Percentiles rank a stretch among this genome's conserved stretches.
Conservation (phyloP, 192 early-diverging fungal species). For the Backusella australiensis region DNA sequence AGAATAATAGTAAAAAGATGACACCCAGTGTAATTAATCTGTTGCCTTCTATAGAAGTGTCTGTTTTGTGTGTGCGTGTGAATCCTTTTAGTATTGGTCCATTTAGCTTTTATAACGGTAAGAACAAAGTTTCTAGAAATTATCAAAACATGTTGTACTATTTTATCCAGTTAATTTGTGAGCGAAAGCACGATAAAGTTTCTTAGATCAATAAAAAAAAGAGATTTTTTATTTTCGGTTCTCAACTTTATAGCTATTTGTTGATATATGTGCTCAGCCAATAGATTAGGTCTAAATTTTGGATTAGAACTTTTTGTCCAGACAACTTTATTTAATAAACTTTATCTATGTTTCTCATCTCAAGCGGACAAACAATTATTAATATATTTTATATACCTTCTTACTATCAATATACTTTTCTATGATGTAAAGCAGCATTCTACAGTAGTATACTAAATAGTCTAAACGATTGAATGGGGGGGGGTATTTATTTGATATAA, state of each 20-base stretch:
- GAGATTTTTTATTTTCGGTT: neutral
- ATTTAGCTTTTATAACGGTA: neutral
- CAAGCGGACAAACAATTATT: neutral
- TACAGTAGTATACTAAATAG: neutral
- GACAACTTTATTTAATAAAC: neutral
- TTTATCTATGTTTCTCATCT: neutral
- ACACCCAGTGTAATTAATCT: neutral
- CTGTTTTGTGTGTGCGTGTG: neutral
- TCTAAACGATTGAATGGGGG: neutral
- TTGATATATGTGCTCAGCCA: neutral
- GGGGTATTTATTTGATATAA: neutral
- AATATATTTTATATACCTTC: neutral
- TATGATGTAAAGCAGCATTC: neutral
- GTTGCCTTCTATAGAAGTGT: neutral
- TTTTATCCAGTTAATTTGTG: neutral
- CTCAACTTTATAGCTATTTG: too few relatives aligned
- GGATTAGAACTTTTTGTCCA: neutral
- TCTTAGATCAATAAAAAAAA: neutral
- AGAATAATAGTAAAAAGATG: neutral
- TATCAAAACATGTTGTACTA: neutral
- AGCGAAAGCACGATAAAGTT: neutral
- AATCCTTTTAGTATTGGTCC: neutral
- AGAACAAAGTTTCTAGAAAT: neutral
- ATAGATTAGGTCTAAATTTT: neutral
- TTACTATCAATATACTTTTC: neutral